Conservation (phyloP, 225 moss, liverwort and hornwort species). For the Marchantia paleacea region DNA sequence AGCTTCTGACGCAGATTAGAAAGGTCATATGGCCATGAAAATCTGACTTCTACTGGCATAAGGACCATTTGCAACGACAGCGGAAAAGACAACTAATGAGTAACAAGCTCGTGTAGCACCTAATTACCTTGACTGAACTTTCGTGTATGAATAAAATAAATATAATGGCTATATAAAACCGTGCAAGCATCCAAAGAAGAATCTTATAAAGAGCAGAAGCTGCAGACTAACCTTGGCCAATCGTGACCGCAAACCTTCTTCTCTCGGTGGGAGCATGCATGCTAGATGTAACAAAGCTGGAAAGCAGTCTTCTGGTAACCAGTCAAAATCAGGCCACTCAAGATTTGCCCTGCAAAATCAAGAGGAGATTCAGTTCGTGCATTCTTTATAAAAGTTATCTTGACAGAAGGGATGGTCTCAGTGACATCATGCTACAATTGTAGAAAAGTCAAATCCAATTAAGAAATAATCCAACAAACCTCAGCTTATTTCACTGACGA, state of each 20-base stretch:
- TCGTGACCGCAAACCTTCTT: conserved; percentile 79
- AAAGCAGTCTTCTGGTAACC: conserved; percentile 85
- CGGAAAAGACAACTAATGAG: background rate
- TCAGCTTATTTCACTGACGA: background rate
- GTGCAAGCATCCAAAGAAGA: background rate
- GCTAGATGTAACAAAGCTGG: conserved; percentile 77
- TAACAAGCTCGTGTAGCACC: background rate
- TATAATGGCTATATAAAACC: background rate
- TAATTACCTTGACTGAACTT: too few species aligned
- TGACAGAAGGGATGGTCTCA: too few species aligned
- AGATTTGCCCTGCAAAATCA: conserved; percentile 50
- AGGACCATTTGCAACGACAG: background rate
- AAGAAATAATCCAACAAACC: too few species aligned
- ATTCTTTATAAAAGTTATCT: background rate
- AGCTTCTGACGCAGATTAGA: conserved; percentile 1
- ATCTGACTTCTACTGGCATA: background rate
- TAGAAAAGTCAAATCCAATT: background rate
- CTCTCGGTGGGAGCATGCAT: conserved; percentile 78
- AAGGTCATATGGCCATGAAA: background rate
- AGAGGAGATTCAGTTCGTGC: background rate
- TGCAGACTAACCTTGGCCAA: conserved; percentile 55
- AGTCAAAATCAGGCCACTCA: conserved; percentile 86
- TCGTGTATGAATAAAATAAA: too few species aligned
- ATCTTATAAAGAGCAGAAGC: background rate
- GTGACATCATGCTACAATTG: too few species aligned